These are phyloP conservation scores for Gigaspora rosea DNA, from an alignment of 192 early-diverging fungal genomes.

Conservation along the genomic window DNA sequence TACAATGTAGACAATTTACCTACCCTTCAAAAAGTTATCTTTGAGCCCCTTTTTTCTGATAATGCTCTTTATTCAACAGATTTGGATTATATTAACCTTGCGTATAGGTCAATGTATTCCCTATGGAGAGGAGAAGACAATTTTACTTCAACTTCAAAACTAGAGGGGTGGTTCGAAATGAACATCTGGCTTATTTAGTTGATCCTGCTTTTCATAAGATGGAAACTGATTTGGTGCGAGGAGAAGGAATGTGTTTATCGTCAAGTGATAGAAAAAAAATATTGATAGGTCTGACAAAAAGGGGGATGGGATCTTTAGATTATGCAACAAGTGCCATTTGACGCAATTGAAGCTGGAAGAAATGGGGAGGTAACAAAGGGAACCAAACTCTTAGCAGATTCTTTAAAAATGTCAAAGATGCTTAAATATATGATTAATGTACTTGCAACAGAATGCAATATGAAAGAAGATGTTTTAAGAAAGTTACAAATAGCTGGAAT, in stretches of 20 bases:
- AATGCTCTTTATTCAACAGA: slow-evolving; percentile 7
- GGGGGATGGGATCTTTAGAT: slow-evolving; percentile 18
- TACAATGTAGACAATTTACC: slow-evolving; percentile 8
- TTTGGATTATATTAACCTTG: slow-evolving; percentile 15
- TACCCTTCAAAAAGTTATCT: slow-evolving; percentile 2
- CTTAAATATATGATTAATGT: slow-evolving; percentile 19
- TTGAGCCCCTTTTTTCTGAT: slow-evolving; percentile 1
- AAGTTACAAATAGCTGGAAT: slow-evolving; percentile 13
- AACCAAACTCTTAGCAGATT: slow-evolving; percentile 15
- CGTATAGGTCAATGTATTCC: background rate
- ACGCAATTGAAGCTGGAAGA: slow-evolving; percentile 1
- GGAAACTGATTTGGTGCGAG: background rate
- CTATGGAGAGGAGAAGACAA: background rate
- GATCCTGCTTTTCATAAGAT: background rate
- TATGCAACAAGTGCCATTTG: background rate
- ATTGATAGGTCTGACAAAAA: background rate
- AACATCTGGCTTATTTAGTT: slow-evolving; percentile 9
- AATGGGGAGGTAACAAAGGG: background rate
- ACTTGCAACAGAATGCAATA: slow-evolving; percentile 8
- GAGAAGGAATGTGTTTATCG: background rate
- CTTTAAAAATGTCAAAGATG: slow-evolving; percentile 12
- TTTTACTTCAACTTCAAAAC: background rate
- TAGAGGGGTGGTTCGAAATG: slow-evolving; percentile 7
- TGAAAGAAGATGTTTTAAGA: slow-evolving; percentile 19
- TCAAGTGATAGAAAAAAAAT: background rate